These are phyloP conservation scores for Sutorius eximius DNA, from an alignment of 1,284 basidiomycete genomes.

Conservation along the genomic window DNA sequence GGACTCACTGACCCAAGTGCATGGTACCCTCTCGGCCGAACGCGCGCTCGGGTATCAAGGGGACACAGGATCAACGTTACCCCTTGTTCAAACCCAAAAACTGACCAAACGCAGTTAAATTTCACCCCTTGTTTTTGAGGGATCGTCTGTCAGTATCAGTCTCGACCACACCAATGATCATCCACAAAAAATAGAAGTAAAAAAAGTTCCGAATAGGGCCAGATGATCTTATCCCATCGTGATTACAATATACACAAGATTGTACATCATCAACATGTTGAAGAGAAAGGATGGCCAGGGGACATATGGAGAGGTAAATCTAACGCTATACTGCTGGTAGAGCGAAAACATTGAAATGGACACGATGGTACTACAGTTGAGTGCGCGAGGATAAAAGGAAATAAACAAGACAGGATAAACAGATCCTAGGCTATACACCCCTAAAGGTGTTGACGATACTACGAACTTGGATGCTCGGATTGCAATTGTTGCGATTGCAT, in stretches of 20 bases:
- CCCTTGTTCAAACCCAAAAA: no score
- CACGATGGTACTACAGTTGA: slow-evolving; percentile 14
- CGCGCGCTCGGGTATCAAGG: no score
- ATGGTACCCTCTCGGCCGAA: no score
- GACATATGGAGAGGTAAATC: slow-evolving; percentile 3
- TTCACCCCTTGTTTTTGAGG: no score
- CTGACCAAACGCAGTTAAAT: no score
- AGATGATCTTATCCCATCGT: neutral
- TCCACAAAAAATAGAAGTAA: no score
- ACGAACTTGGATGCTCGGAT: slow-evolving; percentile 17
- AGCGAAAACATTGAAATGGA: neutral
- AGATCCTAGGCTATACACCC: neutral
- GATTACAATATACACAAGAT: neutral
- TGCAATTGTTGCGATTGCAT: slow-evolving; percentile 12
- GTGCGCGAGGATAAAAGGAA: slow-evolving; percentile 10
- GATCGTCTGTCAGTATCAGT: no score
- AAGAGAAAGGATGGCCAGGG: neutral
- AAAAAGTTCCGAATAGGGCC: no score
- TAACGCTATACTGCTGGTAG: slow-evolving; percentile 10
- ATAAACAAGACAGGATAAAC: slow-evolving; percentile 18
- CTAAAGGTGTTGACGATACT: neutral
- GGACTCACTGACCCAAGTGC: no score
- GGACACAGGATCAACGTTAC: no score
- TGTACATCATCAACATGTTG: neutral
- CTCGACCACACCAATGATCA: no score